Conservation (phyloP, 1,284 basidiomycete species). For the Sphaerobolus stellatus region DNA sequence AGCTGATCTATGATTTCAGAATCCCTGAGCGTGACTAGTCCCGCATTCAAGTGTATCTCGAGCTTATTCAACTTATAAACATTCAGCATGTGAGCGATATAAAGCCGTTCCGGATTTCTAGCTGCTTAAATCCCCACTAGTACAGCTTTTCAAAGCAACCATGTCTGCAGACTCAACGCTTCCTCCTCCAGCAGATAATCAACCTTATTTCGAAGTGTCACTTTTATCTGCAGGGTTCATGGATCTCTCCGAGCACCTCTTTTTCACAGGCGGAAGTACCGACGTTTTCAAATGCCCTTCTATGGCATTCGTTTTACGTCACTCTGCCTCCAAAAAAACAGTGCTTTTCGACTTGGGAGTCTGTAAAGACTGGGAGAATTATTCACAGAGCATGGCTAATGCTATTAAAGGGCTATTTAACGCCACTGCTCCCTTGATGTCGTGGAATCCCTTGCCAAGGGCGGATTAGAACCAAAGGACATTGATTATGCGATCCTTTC, state of each 20-base stretch:
- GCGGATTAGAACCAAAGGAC: constrained; percentile 1
- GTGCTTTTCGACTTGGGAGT: constrained; percentile 57
- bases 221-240: constrained; percentile 49
- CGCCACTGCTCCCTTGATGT: constrained; percentile 41
- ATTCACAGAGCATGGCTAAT: constrained; percentile 35
- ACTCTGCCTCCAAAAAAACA: constrained; percentile 39
- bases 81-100: no score
- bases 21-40: no score
- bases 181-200: constrained; percentile 34
- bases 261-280: constrained; percentile 36
- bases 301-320: constrained; percentile 49
- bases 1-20: no score
- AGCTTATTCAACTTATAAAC: no score
- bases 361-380: constrained; percentile 44
- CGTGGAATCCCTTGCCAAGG: constrained; percentile 41
- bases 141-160: no score
- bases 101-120: no score
- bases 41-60: no score
- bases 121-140: no score
- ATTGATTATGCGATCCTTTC: not conserved
- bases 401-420: constrained; percentile 29
- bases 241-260: constrained; percentile 33
- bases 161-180: constrained; percentile 19
- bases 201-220: constrained; percentile 49
- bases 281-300: constrained; percentile 36